phyloP scores from a whole-genome alignment of 352 stramenopile genomes.

The Globisporangium abappressorium region DNA sequence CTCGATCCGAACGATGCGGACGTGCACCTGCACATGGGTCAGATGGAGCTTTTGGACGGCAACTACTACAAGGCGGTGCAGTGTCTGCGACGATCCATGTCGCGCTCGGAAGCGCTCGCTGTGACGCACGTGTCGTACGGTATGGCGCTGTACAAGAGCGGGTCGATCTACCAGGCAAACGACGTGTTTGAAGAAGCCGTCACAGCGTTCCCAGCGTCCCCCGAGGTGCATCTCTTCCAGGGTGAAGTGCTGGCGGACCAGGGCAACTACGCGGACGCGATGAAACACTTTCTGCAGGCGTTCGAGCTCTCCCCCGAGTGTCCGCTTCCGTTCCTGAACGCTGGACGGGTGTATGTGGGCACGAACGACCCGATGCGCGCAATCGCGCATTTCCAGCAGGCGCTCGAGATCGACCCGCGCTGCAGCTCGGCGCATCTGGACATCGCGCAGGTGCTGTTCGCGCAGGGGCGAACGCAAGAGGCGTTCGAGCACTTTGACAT shows the following conservation, averaged over 20 bases:
- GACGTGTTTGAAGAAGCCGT: conserved; percentile 77
- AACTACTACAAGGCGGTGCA: conserved; percentile 73
- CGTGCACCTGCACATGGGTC: conserved; percentile 74
- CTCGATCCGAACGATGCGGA: conserved; percentile 76
- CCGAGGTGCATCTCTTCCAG: conserved; percentile 80
- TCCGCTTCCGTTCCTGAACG: conserved; percentile 80
- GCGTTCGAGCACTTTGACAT: conserved; percentile 75
- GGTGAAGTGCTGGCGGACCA: conserved; percentile 81
- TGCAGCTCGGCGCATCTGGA: conserved; percentile 83
- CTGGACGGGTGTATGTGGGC: conserved; percentile 75
- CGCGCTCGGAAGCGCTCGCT: conserved; percentile 66
- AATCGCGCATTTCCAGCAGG: conserved; percentile 81
- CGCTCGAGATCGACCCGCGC: conserved; percentile 67
- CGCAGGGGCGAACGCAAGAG: conserved; percentile 65
- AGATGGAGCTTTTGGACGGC: conserved; percentile 79
- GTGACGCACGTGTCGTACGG: conserved; percentile 81
- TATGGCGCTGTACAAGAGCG: conserved; percentile 86
- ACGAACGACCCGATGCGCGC: conserved; percentile 80
- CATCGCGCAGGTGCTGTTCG: conserved; percentile 84
- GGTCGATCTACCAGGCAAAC: conserved; percentile 76
- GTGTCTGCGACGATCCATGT: conserved; percentile 69
- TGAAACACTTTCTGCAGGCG: conserved; percentile 70
- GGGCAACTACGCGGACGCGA: conserved; percentile 77
- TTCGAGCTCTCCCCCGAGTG: conserved; percentile 76
- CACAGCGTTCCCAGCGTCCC: conserved; percentile 59